A percentile compares a stretch with the other conserved stretches of the same genome.
These are phyloP conservation scores for Ramaria sp. DNA, from an alignment of 768 basidiomycete species.

Conservation along the genomic window DNA sequence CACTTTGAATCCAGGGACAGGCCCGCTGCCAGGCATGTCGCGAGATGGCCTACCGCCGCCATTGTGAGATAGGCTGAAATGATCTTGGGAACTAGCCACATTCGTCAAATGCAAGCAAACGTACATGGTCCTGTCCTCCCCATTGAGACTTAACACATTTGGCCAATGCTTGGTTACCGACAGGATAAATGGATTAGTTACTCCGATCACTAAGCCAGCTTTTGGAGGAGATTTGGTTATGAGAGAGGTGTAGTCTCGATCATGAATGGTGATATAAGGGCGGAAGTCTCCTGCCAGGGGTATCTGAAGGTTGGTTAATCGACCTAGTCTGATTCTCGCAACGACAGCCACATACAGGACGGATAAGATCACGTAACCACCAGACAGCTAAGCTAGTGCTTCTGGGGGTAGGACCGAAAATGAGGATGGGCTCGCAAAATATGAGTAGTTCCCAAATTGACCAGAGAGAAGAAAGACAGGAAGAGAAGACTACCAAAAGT, in stretches of 20 bases:
- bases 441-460: constrained; percentile 84
- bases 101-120: not conserved
- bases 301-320: constrained; percentile 36
- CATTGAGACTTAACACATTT: constrained; percentile 65
- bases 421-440: constrained; percentile 79
- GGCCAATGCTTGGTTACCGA: constrained; percentile 79
- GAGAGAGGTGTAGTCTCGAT: constrained; percentile 64
- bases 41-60: not conserved
- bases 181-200: constrained; percentile 84
- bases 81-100: not conserved
- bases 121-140: constrained; percentile 16
- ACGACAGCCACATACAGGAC: constrained; percentile 48
- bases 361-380: constrained; percentile 82
- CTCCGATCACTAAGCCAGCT: constrained; percentile 66
- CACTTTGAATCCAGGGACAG: constrained; percentile 15
- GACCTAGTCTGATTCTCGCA: not conserved
- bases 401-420: constrained; percentile 72
- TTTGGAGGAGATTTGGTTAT: constrained; percentile 79
- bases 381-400: constrained; percentile 81
- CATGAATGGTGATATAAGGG: constrained; percentile 96
- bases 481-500: constrained; percentile 44
- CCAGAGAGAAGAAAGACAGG: constrained; percentile 26
- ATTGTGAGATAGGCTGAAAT: not conserved
- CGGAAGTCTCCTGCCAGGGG: constrained; percentile 78
- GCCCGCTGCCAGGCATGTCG: constrained; percentile 9